phyloP scores from a whole-genome alignment of 2,329 filamentous ascomycete species.

The Botrytis byssoidea region DNA sequence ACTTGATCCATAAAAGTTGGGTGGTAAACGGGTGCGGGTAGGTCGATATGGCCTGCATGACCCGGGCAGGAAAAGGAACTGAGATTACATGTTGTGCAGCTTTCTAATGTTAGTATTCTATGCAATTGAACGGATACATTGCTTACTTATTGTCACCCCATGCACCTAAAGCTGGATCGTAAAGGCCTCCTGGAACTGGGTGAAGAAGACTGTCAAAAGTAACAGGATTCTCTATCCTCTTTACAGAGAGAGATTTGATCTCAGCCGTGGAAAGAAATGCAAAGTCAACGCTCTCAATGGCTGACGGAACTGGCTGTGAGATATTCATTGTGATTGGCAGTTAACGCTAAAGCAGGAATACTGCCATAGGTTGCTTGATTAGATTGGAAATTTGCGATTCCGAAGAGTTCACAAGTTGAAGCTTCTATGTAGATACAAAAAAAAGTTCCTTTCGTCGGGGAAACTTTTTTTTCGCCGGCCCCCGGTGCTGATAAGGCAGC shows the following conservation, averaged over 20 bases:
- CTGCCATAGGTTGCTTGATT: constrained; percentile 19
- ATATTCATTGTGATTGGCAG: constrained; percentile 57
- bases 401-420: constrained; percentile 10
- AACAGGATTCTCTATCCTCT: constrained; percentile 86
- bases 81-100: constrained; percentile 90
- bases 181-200: constrained; percentile 84
- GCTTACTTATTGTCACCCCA: constrained; percentile 80
- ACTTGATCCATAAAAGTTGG: constrained; percentile 95
- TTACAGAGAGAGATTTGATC: constrained; percentile 86
- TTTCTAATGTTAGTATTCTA: constrained; percentile 41
- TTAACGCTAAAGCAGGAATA: constrained; percentile 21
- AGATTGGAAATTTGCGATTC: constrained; percentile 4
- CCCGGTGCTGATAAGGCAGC: constrained; percentile 17
- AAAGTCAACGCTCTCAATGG: constrained; percentile 86
- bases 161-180: constrained; percentile 87
- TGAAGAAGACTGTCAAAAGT: constrained; percentile 94
- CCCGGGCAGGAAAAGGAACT: constrained; percentile 81
- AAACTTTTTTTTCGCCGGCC: constrained; percentile 20
- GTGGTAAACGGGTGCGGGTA: constrained; percentile 91
- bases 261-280: constrained; percentile 78
- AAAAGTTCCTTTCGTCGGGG: constrained; percentile 19
- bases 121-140: neutral
- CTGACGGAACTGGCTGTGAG: constrained; percentile 78
- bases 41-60: constrained; percentile 91
- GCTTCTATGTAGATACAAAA: constrained; percentile 15